Conservation (phyloP, 805 yeast genomes). For the Saccharomyces mikatae region DNA sequence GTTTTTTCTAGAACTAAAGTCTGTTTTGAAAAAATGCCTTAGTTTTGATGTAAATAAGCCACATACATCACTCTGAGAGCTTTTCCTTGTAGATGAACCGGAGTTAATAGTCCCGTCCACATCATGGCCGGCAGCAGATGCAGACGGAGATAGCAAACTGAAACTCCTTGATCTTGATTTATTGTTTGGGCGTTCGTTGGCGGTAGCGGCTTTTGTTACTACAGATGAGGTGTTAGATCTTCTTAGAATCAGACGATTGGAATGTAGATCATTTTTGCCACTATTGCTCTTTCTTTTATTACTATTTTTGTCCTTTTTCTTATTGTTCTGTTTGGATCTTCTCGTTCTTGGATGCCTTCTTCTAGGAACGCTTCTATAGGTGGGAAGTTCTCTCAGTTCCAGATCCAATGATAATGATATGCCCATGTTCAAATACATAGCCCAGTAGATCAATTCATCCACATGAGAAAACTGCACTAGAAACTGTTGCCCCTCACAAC, state of each 20-base stretch:
- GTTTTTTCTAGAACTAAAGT: neutral
- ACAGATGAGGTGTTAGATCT: neutral
- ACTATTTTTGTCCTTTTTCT: neutral
- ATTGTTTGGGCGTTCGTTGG: neutral
- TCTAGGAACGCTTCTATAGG: conserved; percentile 72
- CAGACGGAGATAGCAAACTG: neutral
- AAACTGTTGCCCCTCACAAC: conserved; percentile 80
- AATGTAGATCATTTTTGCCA: neutral
- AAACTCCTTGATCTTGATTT: neutral
- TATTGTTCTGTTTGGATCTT: conserved; percentile 5
- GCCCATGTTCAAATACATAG: conserved; percentile 61
- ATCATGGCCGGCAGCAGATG: neutral
- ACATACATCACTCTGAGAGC: neutral
- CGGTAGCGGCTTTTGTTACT: neutral
- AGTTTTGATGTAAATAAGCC: neutral
- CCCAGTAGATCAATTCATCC: conserved; percentile 72
- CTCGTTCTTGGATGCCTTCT: conserved; percentile 45
- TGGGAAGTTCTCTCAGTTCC: conserved; percentile 61
- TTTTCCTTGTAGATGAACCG: neutral
- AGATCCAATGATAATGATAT: conserved; percentile 75
- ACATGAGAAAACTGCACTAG: conserved; percentile 55
- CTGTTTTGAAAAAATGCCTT: neutral
- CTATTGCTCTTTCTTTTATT: conserved; percentile 1
- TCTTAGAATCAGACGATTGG: neutral
- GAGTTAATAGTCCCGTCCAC: neutral